Base-by-base conservation (phyloP, 306 rosid species). In the Aeschynomene evenia region DNA sequence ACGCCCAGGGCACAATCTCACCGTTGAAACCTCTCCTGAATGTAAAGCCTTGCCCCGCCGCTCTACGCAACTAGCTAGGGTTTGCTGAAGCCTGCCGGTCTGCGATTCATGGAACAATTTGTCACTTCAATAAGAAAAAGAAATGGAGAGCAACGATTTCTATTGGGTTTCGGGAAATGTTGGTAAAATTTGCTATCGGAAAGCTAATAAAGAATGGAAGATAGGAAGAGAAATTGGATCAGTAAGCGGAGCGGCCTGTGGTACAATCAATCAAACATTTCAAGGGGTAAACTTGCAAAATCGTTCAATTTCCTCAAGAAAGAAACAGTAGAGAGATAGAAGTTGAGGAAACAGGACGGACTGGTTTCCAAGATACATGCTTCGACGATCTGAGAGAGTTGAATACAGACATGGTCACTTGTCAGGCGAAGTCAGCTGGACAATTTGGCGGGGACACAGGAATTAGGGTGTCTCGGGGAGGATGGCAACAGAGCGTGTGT, bases 71-170 rank as follows among this genome's bases (percentile, higher is more conserved):
- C 81, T 80, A 3, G 87, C 89, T 53, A 93, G 76, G 81, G 98
- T 93, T 72, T 88, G 90, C 84, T 93, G 98, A 53, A 86, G 77
- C 85, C 71, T 74, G 20, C 98, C 96, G 1, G 89, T 90, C 98
- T 90, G 83, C 60, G 22, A 9, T 16, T 23, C 33, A 24, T 45
- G 51, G 9, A n/a, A 12, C 49, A n/a, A 13, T 12, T 45, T 45
- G 24, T 45, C 36, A 46, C 28, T 42, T 42, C 28, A 20, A 33
- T 12, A 3, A 3, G 12, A 7, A 45, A n/a, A 45, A 45, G 15
- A 34, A 28, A 28, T 3, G 51, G 51, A 48, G 40, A 16, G 26
- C 4, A 29, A 64, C 15, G 7, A 28, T 15, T 63, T 51, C 22
- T n/a, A 70, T 46, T 69, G 59, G 80, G 70, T 54, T 75, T 13